phyloP scores from a whole-genome alignment of 345 rosid genomes.

The Orychophragmus violaceus region DNA sequence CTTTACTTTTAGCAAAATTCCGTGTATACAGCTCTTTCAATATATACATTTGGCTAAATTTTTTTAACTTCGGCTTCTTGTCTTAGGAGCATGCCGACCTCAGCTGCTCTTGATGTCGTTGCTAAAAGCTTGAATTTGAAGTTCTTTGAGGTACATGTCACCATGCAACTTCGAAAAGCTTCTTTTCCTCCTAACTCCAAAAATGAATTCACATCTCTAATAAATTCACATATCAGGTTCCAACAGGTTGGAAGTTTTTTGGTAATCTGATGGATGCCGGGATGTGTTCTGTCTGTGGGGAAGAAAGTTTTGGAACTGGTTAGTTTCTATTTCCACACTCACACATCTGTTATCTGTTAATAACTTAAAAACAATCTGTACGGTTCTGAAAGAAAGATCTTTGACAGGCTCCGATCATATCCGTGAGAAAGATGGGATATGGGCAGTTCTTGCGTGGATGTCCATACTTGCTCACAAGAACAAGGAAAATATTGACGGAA shows the following conservation, averaged over 20 bases:
- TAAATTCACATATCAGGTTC: background rate
- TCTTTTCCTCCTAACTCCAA: background rate
- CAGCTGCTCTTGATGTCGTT: constrained; percentile 92
- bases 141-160: constrained; percentile 69
- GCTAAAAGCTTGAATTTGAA: constrained; percentile 67
- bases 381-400: background rate
- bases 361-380: background rate
- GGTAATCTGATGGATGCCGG: constrained; percentile 93
- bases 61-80: background rate
- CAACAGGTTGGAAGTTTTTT: constrained; percentile 37
- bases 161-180: background rate
- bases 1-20: background rate
- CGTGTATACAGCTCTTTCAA: background rate
- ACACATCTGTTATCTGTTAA: background rate
- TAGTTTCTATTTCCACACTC: background rate
- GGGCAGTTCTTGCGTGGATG: constrained; percentile 76
- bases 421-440: constrained; percentile 89
- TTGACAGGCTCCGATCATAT: constrained; percentile 81
- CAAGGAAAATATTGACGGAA: constrained; percentile 56
- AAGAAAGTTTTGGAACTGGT: constrained; percentile 85
- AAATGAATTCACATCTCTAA: background rate
- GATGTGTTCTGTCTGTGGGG: constrained; percentile 81
- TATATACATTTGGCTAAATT: background rate
- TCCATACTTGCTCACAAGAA: constrained; percentile 80
- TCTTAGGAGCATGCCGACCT: constrained; percentile 96